phyloP scores from a whole-genome alignment of 2,329 filamentous ascomycete species.

The Fusarium verticillioides region DNA sequence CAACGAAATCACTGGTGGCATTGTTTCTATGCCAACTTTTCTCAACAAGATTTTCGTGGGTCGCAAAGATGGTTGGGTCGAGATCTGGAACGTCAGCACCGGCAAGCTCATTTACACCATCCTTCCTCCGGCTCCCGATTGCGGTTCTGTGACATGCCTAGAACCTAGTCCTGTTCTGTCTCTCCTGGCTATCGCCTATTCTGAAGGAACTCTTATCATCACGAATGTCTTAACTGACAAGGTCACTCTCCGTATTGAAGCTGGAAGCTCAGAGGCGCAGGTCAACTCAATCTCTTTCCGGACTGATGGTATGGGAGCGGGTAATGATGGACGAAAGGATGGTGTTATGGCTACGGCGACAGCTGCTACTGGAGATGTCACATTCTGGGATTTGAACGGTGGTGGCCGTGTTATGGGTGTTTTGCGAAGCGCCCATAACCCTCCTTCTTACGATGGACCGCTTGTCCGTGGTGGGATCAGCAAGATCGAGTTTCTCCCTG shows the following conservation, averaged over 20 bases:
- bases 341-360: constrained; percentile 96
- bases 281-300: constrained; percentile 90
- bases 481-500: constrained; percentile 87
- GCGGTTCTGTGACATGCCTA: constrained; percentile 86
- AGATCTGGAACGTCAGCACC: constrained; percentile 97
- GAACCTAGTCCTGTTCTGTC: constrained; percentile 86
- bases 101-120: constrained; percentile 93
- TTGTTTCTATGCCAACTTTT: constrained; percentile 92
- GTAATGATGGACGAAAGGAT: constrained; percentile 83
- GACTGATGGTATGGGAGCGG: constrained; percentile 87
- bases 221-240: constrained; percentile 86
- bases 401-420: constrained; percentile 89
- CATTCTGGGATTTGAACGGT: constrained; percentile 94
- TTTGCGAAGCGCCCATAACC: constrained; percentile 87
- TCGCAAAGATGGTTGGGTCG: constrained; percentile 85
- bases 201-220: constrained; percentile 80
- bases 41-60: constrained; percentile 96
- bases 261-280: constrained; percentile 70
- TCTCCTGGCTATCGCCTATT: constrained; percentile 88
- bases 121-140: constrained; percentile 76
- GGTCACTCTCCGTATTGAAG: constrained; percentile 74
- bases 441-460: constrained; percentile 66
- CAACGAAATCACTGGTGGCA: constrained; percentile 78
- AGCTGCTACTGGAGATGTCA: constrained; percentile 83
- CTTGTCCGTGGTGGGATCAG: constrained; percentile 81